Conservation (phyloP, 2,329 filamentous ascomycete species). For the Ophiostoma montium region DNA sequence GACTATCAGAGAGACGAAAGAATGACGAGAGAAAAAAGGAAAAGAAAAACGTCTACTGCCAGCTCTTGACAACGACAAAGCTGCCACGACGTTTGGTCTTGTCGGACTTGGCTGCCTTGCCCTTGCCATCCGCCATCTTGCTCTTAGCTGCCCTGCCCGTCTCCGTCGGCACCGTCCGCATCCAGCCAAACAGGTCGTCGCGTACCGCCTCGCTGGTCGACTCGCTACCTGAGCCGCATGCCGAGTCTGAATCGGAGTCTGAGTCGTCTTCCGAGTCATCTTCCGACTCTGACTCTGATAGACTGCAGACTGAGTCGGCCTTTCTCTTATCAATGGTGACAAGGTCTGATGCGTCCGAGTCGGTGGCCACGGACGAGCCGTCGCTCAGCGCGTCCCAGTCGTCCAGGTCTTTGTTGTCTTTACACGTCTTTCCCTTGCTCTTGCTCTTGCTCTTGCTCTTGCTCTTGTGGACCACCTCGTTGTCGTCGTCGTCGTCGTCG, state of each 20-base stretch:
- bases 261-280: too few species aligned
- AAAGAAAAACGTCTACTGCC: background rate
- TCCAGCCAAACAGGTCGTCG: background rate
- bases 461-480: too few species aligned
- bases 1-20: background rate
- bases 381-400: background rate
- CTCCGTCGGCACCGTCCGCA: too few species aligned
- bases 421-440: too few species aligned
- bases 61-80: conserved; percentile 1
- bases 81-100: background rate
- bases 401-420: background rate
- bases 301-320: background rate
- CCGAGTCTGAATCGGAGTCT: background rate
- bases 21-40: background rate
- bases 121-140: background rate
- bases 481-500: background rate
- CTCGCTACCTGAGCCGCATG: too few species aligned
- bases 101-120: background rate
- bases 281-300: background rate
- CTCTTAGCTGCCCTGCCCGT: too few species aligned
- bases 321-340: too few species aligned
- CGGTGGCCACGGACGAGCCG: background rate
- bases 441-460: too few species aligned
- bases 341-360: background rate
- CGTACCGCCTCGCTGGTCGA: background rate